A percentile compares a stretch with the other conserved stretches of the same genome.
Conservation (phyloP, 1,284 basidiomycete genomes). For the Ustilago curta region DNA sequence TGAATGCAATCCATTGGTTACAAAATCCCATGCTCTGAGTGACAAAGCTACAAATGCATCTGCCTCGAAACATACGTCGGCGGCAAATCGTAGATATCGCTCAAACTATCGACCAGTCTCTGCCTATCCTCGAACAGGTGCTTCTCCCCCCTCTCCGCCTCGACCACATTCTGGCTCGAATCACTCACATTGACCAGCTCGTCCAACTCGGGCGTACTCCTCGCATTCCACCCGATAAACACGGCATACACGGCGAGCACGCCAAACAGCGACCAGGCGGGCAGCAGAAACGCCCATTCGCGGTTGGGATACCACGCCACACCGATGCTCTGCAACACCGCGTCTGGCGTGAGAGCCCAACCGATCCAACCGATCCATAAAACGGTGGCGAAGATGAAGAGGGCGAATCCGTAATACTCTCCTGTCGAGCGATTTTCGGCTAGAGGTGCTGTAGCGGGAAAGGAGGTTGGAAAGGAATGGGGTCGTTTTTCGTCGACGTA, state of each 20-base stretch:
- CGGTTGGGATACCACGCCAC: slow-evolving; percentile 62
- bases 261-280: slow-evolving; percentile 55
- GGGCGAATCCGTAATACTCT: slow-evolving; percentile 61
- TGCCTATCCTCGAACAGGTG: slow-evolving; percentile 27
- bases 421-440: slow-evolving; percentile 12
- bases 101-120: slow-evolving; percentile 11
- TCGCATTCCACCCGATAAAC: slow-evolving; percentile 48
- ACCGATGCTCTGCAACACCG: slow-evolving; percentile 37
- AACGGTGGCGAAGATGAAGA: slow-evolving; percentile 58
- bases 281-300: slow-evolving; percentile 59
- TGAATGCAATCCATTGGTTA: slow-evolving; percentile 2
- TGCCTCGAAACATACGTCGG: slow-evolving; percentile 51
- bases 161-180: slow-evolving; percentile 26
- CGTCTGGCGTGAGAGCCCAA: slow-evolving; percentile 55
- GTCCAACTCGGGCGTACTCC: slow-evolving; percentile 43
- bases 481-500: slow-evolving; percentile 29
- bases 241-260: slow-evolving; percentile 53
- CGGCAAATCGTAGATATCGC: slow-evolving; percentile 53
- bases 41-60: slow-evolving; percentile 18
- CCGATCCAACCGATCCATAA: slow-evolving; percentile 49
- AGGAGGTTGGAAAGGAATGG: slow-evolving; percentile 37
- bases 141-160: slow-evolving; percentile 15
- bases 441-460: slow-evolving; percentile 14
- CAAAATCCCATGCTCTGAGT: not conserved
- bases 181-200: slow-evolving; percentile 43